Conservation (phyloP, 1,284 basidiomycete genomes). For the Malassezia arunalokei region DNA sequence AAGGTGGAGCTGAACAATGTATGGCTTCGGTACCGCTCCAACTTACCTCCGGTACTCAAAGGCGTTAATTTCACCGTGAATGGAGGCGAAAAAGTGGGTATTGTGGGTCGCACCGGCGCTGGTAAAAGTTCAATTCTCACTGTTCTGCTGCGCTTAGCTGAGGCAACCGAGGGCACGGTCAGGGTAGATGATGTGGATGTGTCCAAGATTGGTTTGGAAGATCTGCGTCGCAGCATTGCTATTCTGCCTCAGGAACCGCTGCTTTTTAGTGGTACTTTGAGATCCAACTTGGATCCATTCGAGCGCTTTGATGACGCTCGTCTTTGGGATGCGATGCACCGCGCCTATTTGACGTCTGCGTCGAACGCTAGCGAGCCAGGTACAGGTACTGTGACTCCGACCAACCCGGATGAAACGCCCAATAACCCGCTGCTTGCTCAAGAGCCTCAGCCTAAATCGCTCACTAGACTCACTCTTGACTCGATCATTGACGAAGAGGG, state of each 20-base stretch:
- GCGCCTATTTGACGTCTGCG: slow-evolving; percentile 39
- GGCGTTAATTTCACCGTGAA: slow-evolving; percentile 48
- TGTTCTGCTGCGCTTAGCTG: slow-evolving; percentile 60
- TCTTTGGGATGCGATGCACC: slow-evolving; percentile 44
- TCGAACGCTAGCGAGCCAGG: slow-evolving; percentile 16
- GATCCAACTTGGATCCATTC: slow-evolving; percentile 47
- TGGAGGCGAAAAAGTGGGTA: slow-evolving; percentile 52
- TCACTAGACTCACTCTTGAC: slow-evolving; percentile 38
- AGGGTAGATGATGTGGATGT: slow-evolving; percentile 59
- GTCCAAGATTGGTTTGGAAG: slow-evolving; percentile 49
- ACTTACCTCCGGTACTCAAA: slow-evolving; percentile 50
- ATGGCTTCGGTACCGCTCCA: slow-evolving; percentile 50
- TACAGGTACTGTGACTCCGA: slow-evolving; percentile 8
- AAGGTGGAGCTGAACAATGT: slow-evolving; percentile 39
- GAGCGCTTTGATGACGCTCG: slow-evolving; percentile 43
- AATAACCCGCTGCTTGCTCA: neutral
- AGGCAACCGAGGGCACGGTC: slow-evolving; percentile 56
- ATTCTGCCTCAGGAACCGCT: slow-evolving; percentile 44
- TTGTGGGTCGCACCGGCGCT: slow-evolving; percentile 50
- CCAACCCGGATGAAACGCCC: neutral
- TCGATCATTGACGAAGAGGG: slow-evolving; percentile 44
- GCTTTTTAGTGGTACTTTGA: slow-evolving; percentile 47
- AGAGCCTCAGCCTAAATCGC: neutral
- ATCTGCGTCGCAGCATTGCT: slow-evolving; percentile 36
- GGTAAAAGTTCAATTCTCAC: slow-evolving; percentile 66